Base-by-base conservation (phyloP, 805 yeast genomes). In the Yarrowia sp. region DNA sequence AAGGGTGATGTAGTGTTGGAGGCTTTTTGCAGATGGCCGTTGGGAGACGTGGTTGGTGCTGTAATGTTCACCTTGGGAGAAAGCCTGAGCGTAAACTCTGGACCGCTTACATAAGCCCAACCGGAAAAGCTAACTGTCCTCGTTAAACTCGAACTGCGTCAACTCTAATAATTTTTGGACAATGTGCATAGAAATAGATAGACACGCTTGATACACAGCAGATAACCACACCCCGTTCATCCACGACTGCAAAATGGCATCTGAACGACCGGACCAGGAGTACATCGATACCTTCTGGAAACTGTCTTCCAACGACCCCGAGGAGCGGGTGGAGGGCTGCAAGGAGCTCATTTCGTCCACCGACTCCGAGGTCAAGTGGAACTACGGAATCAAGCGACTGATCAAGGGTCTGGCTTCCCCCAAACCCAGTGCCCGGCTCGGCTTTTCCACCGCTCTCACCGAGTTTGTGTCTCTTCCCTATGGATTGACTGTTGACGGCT, bases 391-490 rank as follows among this genome's bases (percentile, higher is more conserved):
- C 67, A 85, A 85, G 70, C 83, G 98, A 74, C 81, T 94, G 70
- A 84, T 91, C 71, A 88, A 87, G 70, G 98, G 98, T 64, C 79
- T 94, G 39, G 82, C 92, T 5, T 89, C 97, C 7, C 84, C 92
- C 15, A 85, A 95, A 73, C 96, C 90, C 30, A 83, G 92, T 58
- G 95, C 97, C 0, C 81, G 98, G 68, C 78, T 91, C 36, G 98
- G 98, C 5, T 94, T 89, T 74, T 90, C 97, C 2, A 85, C 91
- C 83, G 94, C 97, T 53, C 78, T 94, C 52, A 86, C 93, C 0
- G 98, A 94, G 76, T 70, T 79, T 12, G 69, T 79, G 52, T 34
- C 60, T 42, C 42, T 52, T 30, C 66, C 66, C 12, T 64, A 50
- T 15, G 60, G 60, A 19, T 73, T 86, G 71, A 73, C 84, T 66